These are phyloP conservation scores for Apiotrichum porosum DNA, from an alignment of 1,284 basidiomycete species.

Conservation along the genomic window DNA sequence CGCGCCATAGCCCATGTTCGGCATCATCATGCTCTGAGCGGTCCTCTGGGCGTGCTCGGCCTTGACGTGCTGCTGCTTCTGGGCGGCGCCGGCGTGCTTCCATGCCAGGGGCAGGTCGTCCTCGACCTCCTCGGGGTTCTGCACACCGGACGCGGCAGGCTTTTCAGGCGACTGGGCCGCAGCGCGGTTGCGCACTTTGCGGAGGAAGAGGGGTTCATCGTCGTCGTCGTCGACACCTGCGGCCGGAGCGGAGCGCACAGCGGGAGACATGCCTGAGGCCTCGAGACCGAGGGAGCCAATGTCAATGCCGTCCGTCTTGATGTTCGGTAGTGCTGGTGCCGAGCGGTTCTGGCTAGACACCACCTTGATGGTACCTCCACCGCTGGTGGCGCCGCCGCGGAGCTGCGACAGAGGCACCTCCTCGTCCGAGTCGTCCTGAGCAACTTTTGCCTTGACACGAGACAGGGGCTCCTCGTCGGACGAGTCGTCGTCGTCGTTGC, in stretches of 20 bases:
- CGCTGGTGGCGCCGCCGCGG: background rate
- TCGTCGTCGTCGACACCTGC: constrained; percentile 26
- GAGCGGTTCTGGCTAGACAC: background rate
- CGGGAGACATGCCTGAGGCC: background rate
- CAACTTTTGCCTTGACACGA: constrained; percentile 13
- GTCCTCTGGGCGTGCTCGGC: constrained; percentile 3
- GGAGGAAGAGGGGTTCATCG: constrained; percentile 27
- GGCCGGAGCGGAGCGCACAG: background rate
- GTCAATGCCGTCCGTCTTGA: background rate
- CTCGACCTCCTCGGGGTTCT: constrained; percentile 25
- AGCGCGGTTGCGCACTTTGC: constrained; percentile 3
- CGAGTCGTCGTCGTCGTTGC: constrained; percentile 9
- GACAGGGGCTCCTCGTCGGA: constrained; percentile 33
- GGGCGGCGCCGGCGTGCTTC: constrained; percentile 32
- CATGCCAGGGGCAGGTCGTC: constrained; percentile 41
- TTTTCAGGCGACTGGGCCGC: background rate
- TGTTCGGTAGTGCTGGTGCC: too few species aligned
- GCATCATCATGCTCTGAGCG: constrained; percentile 6
- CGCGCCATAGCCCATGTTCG: constrained; percentile 1
- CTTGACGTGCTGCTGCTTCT: background rate
- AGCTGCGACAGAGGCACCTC: constrained; percentile 39
- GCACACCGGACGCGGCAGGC: background rate
- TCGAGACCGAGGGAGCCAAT: constrained; percentile 16
- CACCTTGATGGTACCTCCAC: background rate
- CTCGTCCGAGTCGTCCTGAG: constrained; percentile 35